Conservation (phyloP, 225 moss, liverwort and hornwort species). For the Ulota crispa region DNA sequence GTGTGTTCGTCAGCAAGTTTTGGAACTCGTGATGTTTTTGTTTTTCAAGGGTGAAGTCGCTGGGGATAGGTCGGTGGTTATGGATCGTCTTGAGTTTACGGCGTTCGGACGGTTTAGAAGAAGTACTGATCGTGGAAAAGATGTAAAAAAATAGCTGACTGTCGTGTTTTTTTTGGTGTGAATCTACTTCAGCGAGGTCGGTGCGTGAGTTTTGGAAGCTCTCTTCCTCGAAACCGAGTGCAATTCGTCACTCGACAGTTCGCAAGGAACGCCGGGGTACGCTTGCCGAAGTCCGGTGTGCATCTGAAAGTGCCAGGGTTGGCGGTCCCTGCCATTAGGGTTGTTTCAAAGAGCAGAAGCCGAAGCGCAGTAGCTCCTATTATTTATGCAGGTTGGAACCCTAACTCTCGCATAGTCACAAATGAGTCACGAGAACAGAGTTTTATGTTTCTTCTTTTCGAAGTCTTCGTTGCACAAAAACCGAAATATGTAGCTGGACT, state of each 20-base stretch:
- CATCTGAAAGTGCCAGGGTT: conserved; percentile 33
- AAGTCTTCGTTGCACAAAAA: background rate
- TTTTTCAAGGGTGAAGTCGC: background rate
- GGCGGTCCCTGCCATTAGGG: conserved; percentile 12
- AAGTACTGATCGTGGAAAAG: background rate
- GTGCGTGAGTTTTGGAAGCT: conserved; percentile 4
- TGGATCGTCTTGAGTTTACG: background rate
- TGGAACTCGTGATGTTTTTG: background rate
- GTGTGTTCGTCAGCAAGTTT: too few species aligned
- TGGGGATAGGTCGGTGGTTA: background rate
- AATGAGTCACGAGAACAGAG: background rate
- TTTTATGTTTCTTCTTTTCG: background rate
- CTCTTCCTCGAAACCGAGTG: conserved; percentile 24
- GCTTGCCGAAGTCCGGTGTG: conserved; percentile 17
- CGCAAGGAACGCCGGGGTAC: conserved; percentile 27
- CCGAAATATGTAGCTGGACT: background rate
- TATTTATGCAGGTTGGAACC: conserved; percentile 32
- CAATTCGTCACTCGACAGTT: conserved; percentile 25
- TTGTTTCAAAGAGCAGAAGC: conserved; percentile 9
- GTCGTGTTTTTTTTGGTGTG: too few species aligned
- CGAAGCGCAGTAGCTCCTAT: conserved; percentile 14
- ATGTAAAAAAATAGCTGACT: background rate
- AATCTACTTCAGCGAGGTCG: conserved; percentile 29
- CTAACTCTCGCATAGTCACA: background rate
- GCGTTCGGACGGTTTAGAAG: background rate